These are phyloP conservation scores for Daedaleopsis sinensis DNA, from an alignment of 768 basidiomycete species.

Conservation along the genomic window DNA sequence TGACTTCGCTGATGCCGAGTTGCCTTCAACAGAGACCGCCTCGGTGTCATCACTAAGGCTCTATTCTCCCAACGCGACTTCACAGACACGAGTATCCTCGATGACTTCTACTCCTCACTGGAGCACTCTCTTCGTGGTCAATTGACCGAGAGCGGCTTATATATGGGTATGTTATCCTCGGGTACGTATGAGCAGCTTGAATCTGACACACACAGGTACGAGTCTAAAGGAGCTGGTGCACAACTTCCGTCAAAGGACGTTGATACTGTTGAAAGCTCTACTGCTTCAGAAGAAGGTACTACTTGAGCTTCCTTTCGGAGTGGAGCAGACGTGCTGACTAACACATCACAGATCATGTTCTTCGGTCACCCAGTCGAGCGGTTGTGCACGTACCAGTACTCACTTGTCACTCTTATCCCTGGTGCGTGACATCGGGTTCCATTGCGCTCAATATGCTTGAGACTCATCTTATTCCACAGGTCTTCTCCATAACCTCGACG, in stretches of 20 bases:
- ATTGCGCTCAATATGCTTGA: background rate
- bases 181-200: background rate
- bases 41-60: conserved; percentile 92
- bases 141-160: conserved; percentile 89
- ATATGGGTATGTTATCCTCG: conserved; percentile 73
- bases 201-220: conserved; percentile 49
- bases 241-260: conserved; percentile 88
- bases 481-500: conserved; percentile 85
- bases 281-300: conserved; percentile 90
- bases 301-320: background rate
- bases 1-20: background rate
- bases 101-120: conserved; percentile 80
- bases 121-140: conserved; percentile 77
- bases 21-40: conserved; percentile 64
- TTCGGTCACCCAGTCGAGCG: conserved; percentile 96
- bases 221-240: conserved; percentile 90
- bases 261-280: conserved; percentile 92
- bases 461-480: conserved; percentile 47
- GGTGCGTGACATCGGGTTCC: conserved; percentile 46
- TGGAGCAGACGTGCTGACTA: conserved; percentile 4
- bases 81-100: conserved; percentile 82
- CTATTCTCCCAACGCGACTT: conserved; percentile 79
- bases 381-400: conserved; percentile 97
- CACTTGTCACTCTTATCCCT: conserved; percentile 90
- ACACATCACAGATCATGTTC: conserved; percentile 81